These are phyloP conservation scores for Spergularia azorica DNA, from an alignment of 179 eudicot genomes.

Conservation along the genomic window DNA sequence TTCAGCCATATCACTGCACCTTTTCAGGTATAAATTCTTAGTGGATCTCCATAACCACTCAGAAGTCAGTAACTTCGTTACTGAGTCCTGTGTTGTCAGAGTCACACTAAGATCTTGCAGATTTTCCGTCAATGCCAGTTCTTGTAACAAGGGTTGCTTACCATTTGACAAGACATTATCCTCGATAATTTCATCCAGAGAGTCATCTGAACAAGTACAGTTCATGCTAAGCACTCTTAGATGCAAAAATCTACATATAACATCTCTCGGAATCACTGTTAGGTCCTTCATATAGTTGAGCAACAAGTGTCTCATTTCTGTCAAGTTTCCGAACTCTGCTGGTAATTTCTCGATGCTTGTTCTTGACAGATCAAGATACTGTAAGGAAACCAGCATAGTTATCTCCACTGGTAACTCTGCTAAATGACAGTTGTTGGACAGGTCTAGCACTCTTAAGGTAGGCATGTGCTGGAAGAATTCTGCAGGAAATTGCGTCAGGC, in stretches of 20 bases:
- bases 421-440: constrained; percentile 22
- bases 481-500: neutral
- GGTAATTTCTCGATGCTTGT: constrained; percentile 20
- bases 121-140: neutral
- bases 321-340: constrained; percentile 2
- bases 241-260: constrained; percentile 13
- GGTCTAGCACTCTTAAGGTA: constrained; percentile 21
- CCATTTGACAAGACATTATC: constrained; percentile 20
- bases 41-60: constrained; percentile 19
- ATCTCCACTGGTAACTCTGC: constrained; percentile 17
- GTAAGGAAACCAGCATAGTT: constrained; percentile 7
- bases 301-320: constrained; percentile 22
- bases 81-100: constrained; percentile 21
- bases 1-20: constrained; percentile 14
- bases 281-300: constrained; percentile 17
- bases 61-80: constrained; percentile 14
- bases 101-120: constrained; percentile 23
- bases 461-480: constrained; percentile 23
- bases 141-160: constrained; percentile 1
- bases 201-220: constrained; percentile 14
- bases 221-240: constrained; percentile 25
- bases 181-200: constrained; percentile 11
- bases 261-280: constrained; percentile 11
- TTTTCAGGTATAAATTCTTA: constrained; percentile 18
- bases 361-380: constrained; percentile 29